phyloP scores from a whole-genome alignment of 208 protist genomes.

The Blastocrithidia nonstop region DNA sequence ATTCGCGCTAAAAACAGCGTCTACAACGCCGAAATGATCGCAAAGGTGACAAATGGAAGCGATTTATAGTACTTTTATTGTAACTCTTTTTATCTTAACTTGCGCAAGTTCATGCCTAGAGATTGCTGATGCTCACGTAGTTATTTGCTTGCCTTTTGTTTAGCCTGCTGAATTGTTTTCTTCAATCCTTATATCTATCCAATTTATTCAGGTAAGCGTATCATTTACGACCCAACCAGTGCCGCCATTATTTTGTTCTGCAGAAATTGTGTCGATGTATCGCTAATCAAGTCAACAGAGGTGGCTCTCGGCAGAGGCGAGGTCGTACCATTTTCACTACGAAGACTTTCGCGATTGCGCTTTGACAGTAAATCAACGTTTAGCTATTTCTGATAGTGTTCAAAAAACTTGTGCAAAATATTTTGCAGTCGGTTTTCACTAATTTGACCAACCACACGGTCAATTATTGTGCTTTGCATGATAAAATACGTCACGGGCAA shows the following conservation, averaged over 20 bases:
- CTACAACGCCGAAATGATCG: conserved; percentile 46
- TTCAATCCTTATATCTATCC: conserved; percentile 55
- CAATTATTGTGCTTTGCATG: conserved; percentile 80
- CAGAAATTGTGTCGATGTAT: conserved; percentile 61
- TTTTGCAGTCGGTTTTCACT: conserved; percentile 28
- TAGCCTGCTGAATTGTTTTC: conserved; percentile 64
- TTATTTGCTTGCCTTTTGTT: conserved; percentile 62
- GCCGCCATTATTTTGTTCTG: conserved; percentile 49
- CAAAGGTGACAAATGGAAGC: conserved; percentile 37
- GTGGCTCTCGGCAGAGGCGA: conserved; percentile 44
- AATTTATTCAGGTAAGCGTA: conserved; percentile 65
- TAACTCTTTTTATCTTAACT: conserved; percentile 45
- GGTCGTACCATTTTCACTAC: conserved; percentile 1
- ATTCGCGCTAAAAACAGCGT: conserved; percentile 57
- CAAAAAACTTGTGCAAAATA: conserved; percentile 69
- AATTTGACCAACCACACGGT: conserved; percentile 54
- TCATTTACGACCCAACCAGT: conserved; percentile 52
- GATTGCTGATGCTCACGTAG: conserved; percentile 42
- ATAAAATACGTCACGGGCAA: conserved; percentile 81
- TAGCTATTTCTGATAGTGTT: conserved; percentile 76
- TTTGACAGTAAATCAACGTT: conserved; percentile 60
- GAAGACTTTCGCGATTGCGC: conserved; percentile 2
- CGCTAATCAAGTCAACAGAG: conserved; percentile 43
- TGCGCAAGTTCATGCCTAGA: conserved; percentile 57
- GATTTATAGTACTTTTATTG: conserved; percentile 43